A percentile compares a stretch with the other conserved stretches of the same genome.
phyloP scores from a whole-genome alignment of 2,329 filamentous ascomycete species.

The Aspergillus novoparasiticus region DNA sequence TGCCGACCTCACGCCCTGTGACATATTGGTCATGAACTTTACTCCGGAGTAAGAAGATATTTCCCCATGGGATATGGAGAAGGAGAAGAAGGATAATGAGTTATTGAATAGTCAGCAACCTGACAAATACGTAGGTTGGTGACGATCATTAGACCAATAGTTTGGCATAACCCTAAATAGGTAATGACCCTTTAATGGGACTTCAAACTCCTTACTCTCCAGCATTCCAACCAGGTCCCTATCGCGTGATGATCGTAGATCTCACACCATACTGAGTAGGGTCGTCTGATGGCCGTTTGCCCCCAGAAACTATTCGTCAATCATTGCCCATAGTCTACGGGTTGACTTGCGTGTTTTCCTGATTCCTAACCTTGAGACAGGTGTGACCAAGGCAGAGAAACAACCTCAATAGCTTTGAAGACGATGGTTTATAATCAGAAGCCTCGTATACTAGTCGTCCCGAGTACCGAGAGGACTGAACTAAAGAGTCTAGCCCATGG shows the following conservation, averaged over 20 bases:
- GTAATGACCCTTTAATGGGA: background rate
- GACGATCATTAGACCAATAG: conserved; percentile 1
- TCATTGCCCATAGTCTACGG: background rate
- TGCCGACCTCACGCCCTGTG: background rate
- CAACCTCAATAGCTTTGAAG: too few relatives aligned
- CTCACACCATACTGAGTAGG: background rate
- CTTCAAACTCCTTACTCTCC: background rate
- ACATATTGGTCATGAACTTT: background rate
- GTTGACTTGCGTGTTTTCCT: background rate
- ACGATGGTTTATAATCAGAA: background rate
- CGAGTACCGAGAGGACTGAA: background rate
- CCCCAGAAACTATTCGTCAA: background rate
- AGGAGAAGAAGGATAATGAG: background rate
- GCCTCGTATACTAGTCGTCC: background rate
- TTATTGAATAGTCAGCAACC: background rate
- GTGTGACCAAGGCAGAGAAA: too few relatives aligned
- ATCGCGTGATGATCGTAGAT: conserved; percentile 2
- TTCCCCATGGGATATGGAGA: background rate
- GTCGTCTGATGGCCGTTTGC: background rate
- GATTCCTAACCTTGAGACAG: background rate
- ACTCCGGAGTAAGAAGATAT: background rate
- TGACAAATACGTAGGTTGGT: background rate
- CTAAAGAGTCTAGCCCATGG: background rate
- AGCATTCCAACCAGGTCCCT: background rate
- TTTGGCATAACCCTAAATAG: background rate